Conservation (phyloP, 306 rosid species). For the Quercus aquifolioides region DNA sequence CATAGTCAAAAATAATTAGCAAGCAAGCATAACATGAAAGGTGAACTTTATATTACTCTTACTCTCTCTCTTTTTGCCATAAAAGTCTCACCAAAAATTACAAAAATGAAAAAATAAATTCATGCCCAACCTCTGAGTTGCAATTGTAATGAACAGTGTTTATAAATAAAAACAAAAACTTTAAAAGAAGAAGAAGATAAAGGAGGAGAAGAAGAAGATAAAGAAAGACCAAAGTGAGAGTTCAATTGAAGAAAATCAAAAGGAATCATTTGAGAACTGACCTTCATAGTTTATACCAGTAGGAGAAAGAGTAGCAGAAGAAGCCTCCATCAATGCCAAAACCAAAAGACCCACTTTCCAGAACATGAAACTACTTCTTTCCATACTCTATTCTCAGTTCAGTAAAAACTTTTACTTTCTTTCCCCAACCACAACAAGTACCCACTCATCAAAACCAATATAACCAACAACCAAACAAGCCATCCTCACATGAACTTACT, state of each 20-base stretch:
- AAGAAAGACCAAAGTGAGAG: neutral
- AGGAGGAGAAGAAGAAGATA: neutral
- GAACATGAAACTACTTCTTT: conserved; percentile 22
- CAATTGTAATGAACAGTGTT: neutral
- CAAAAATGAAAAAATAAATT: neutral
- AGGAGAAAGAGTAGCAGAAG: conserved; percentile 91
- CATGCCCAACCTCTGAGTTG: neutral
- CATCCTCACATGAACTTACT: conserved; percentile 43
- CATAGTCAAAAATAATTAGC: neutral
- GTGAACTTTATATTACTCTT: too few species aligned
- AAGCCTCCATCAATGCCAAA: conserved; percentile 47
- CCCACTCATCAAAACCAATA: conserved; percentile 37
- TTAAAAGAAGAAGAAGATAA: neutral
- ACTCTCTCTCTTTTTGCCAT: neutral
- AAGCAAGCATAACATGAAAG: neutral
- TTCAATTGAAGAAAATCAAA: neutral
- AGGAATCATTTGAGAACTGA: conserved; percentile 19
- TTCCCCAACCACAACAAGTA: conserved; percentile 21
- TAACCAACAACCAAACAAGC: conserved; percentile 24
- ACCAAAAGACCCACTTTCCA: conserved; percentile 52
- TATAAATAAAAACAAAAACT: neutral
- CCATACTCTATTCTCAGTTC: conserved; percentile 45
- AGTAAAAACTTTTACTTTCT: conserved; percentile 14
- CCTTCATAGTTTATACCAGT: conserved; percentile 97
- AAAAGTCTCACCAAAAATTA: neutral